phyloP scores from a whole-genome alignment of 1,284 basidiomycete species.

The Trichosporon sp. region DNA sequence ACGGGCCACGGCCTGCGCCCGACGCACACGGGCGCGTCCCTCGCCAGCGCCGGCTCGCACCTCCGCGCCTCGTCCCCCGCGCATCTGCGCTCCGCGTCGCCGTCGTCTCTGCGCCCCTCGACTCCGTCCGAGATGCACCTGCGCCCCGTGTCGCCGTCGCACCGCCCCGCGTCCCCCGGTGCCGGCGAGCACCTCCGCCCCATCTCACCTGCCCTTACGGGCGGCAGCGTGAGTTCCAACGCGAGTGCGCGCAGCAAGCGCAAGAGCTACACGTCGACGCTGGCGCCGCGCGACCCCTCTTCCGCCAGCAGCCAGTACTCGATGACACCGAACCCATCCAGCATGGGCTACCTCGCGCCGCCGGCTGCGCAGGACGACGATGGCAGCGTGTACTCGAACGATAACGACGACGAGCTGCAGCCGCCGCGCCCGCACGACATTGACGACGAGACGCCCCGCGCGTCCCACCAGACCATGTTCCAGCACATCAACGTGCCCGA shows the following conservation, averaged over 20 bases:
- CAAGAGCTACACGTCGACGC: conserved; percentile 33
- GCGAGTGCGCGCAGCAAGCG: conserved; percentile 11
- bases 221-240: not conserved
- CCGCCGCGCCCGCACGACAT: not conserved
- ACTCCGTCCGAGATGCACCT: not conserved
- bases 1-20: not conserved
- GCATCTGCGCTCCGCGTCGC: not conserved
- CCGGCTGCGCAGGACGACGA: not conserved
- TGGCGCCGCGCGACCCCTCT: conserved; percentile 24
- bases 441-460: not conserved
- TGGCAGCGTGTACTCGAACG: not conserved
- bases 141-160: not conserved
- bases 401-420: conserved; percentile 10
- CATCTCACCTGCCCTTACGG: not conserved
- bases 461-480: not conserved
- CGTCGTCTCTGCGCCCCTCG: not conserved
- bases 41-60: not conserved
- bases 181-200: not conserved
- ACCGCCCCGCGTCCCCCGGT: not conserved
- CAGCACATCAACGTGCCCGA: not conserved
- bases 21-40: not conserved
- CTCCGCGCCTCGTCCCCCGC: not conserved
- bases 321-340: not conserved
- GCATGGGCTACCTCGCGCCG: not conserved
- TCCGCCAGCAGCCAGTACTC: conserved; percentile 4